phyloP scores from a whole-genome alignment of 441 rosid genomes.

The Syzygium syzygioides region DNA sequence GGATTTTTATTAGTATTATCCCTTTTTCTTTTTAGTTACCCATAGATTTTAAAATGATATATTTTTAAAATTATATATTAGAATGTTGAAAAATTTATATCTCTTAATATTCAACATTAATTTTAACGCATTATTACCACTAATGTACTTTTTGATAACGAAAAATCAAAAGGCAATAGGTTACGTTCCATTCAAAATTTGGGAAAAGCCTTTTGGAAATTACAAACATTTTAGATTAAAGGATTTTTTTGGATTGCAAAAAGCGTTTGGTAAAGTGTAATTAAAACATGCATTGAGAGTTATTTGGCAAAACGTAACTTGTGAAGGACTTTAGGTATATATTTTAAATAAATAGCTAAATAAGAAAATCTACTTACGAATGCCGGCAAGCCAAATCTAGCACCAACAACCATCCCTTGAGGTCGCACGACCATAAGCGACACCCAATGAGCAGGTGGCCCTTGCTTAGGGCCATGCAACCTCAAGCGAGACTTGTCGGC shows the following conservation, averaged over 20 bases:
- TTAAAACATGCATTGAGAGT: no score
- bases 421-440: not conserved
- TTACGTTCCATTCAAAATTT: no score
- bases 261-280: no score
- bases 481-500: not conserved
- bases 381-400: not conserved
- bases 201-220: no score
- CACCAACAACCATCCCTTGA: not conserved
- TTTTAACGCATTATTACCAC: not conserved
- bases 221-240: no score
- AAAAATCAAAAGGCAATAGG: not conserved
- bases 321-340: no score
- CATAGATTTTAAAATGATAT: not conserved
- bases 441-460: not conserved
- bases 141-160: not conserved
- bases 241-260: no score
- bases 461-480: accelerated
- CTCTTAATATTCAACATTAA: not conserved
- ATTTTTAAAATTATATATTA: not conserved
- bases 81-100: not conserved
- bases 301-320: no score
- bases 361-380: no score
- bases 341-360: no score
- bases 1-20: not conserved
- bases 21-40: not conserved